These are phyloP conservation scores for Piromyces finnis DNA, from an alignment of 192 early-diverging fungal genomes.

Conservation along the genomic window DNA sequence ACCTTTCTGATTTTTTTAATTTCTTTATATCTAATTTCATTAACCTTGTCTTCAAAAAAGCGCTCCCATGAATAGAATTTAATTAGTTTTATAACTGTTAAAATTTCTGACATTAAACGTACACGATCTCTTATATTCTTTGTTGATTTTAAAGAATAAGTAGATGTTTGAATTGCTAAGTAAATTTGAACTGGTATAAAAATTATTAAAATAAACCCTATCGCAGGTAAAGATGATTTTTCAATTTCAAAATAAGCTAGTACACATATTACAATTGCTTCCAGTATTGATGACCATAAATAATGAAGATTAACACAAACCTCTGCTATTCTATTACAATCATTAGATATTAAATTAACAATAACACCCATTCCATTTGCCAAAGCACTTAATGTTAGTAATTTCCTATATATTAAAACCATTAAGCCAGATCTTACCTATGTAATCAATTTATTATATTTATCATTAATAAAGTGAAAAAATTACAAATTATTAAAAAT, in stretches of 20 bases:
- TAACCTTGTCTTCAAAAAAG: conserved; percentile 38
- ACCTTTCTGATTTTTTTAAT: conserved; percentile 21
- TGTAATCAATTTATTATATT: too few species aligned
- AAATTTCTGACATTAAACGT: conserved; percentile 51
- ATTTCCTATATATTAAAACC: not conserved
- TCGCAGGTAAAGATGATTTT: conserved; percentile 4
- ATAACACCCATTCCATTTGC: not conserved
- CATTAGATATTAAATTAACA: not conserved
- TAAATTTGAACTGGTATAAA: conserved; percentile 43
- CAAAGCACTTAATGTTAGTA: not conserved
- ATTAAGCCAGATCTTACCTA: not conserved
- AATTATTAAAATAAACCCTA: conserved; percentile 21
- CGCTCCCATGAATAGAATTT: conserved; percentile 63
- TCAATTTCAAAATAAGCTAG: not conserved
- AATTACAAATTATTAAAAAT: too few species aligned
- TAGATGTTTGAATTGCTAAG: conserved; percentile 27
- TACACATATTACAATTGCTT: not conserved
- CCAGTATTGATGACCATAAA: not conserved
- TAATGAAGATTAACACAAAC: not conserved
- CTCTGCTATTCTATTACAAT: not conserved
- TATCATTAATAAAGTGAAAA: too few species aligned
- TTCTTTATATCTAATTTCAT: conserved; percentile 33
- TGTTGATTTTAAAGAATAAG: conserved; percentile 23
- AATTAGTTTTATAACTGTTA: conserved; percentile 57
- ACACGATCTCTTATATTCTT: conserved; percentile 39